A percentile compares a stretch with the other conserved stretches of the same genome.
These are phyloP conservation scores for Pseudonitzschia pungens DNA, from an alignment of 108 stramenopile species.

Conservation along the genomic window DNA sequence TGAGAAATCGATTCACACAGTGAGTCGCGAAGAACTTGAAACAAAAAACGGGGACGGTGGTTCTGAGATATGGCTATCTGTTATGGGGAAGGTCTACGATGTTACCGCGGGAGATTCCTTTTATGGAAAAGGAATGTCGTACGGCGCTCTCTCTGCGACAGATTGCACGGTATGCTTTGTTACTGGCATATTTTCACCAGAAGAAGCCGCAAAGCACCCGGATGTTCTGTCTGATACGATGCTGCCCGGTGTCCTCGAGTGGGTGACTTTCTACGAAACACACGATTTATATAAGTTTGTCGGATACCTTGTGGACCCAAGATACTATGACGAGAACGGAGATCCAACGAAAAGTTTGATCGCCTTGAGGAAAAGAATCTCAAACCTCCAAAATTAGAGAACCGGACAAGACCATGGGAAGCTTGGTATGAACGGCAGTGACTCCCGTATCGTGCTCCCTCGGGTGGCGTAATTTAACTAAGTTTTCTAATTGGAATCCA, in stretches of 20 bases:
- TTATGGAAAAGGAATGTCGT: constrained; percentile 54
- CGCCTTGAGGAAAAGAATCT: constrained; percentile 18
- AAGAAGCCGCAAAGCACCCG: constrained; percentile 53
- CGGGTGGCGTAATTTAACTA: too few relatives aligned
- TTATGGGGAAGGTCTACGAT: constrained; percentile 80
- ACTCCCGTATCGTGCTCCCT: too few relatives aligned
- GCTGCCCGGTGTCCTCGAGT: constrained; percentile 39
- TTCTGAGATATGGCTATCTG: constrained; percentile 59
- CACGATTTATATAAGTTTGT: constrained; percentile 59
- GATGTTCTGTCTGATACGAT: constrained; percentile 37
- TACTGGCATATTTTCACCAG: constrained; percentile 66
- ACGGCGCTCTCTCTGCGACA: constrained; percentile 51
- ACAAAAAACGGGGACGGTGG: constrained; percentile 23
- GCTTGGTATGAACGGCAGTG: too few relatives aligned
- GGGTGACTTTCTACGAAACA: constrained; percentile 56
- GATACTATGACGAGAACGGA: constrained; percentile 61
- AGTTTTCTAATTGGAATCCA: too few relatives aligned
- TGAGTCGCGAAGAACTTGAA: constrained; percentile 5
- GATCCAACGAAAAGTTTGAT: constrained; percentile 25
- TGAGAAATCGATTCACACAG: neutral
- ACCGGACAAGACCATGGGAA: constrained; percentile 1
- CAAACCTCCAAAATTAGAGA: constrained; percentile 7
- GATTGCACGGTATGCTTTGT: constrained; percentile 42
- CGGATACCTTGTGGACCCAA: constrained; percentile 47
- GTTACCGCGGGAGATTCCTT: constrained; percentile 61